Base-by-base conservation (phyloP, 495 filamentous ascomycete genomes). In the Neurospora hispaniola region DNA sequence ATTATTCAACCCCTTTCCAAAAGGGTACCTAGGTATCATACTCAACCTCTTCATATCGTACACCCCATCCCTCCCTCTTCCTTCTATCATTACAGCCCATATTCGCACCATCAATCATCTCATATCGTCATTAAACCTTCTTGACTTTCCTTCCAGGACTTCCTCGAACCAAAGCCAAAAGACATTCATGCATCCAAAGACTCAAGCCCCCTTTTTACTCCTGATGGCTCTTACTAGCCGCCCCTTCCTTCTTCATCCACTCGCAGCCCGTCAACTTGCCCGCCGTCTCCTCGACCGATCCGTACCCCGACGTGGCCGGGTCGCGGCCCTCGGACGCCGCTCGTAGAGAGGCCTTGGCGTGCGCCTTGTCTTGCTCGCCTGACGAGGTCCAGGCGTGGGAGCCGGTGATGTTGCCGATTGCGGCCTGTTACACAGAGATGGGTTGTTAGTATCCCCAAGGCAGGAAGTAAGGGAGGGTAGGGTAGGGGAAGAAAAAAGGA, bases 161-260 rank as follows among this genome's bases (percentile, higher is more conserved):
- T 38, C 3, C 5, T 38, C 35, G 4, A 38, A 38, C 0, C 35
- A 4, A 4, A 38, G 35, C 35, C 35, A 38, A 6, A 38, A 5
- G 2, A 38, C 35, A 38, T 5, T 1, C 35, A 38, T 38, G 1
- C 35, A 38, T 5, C 5, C 35, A 38, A 2, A 38, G 35, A 38
- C 35, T 38, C 0, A 31, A 38, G 35, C 1, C 4, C 4, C 35
- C 35, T 11, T 11, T 11, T 20, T 48, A 62, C 27, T 62, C 54
- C 6, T 18, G 54, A 62, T 66, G 54, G 2, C 54, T 66, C 27
- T 66, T 66, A 72, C 83, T 85, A 8, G 80, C 81, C 9, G 74
- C 79, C 4, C 84, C 84, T 73, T 85, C 84, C 40, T 83, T 74
- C 69, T 75, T 72, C 84, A 85, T 86, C 7, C 84, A 84, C 76